Evolutionary conservation across 768 basidiomycete species (phyloP).

Genomic region (Rhodotorula graminis): DNA sequence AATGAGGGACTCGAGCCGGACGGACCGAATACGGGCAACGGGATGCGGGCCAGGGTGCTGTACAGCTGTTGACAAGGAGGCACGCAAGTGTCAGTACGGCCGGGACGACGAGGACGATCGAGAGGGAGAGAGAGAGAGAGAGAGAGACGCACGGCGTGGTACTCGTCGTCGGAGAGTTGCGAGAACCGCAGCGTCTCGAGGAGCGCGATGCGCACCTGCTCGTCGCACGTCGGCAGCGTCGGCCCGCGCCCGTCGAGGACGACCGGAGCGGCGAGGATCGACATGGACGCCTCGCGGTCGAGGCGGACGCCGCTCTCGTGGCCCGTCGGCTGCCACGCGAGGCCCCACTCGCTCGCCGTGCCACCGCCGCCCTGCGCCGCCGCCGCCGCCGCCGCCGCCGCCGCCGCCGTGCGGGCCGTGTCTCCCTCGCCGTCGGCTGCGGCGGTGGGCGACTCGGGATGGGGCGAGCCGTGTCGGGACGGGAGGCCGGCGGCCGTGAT

Average conservation of each 20-base stretch:
- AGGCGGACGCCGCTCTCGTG: neutral
- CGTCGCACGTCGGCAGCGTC: neutral
- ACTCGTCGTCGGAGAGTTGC: constrained; percentile 2
- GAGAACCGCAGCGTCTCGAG: constrained; percentile 10
- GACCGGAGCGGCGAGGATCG: neutral
- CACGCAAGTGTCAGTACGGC: neutral
- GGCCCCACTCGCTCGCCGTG: neutral
- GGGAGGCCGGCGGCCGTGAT: neutral
- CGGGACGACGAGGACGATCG: neutral
- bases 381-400: too few species aligned
- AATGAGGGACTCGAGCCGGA: too few species aligned
- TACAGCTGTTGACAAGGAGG: neutral
- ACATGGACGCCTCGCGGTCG: neutral
- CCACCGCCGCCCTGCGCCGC: too few species aligned
- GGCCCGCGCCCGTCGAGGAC: neutral
- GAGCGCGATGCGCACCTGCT: neutral
- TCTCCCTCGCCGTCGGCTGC: neutral
- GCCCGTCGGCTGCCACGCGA: neutral
- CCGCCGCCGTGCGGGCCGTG: too few species aligned
- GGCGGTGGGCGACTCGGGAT: neutral
- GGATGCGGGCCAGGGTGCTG: neutral
- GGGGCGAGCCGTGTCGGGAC: neutral
- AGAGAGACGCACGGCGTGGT: neutral
- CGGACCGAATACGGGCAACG: neutral
- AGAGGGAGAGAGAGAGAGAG: neutral